A percentile compares a stretch with the other conserved stretches of the same genome.
These are phyloP conservation scores for Metschnikowia noctiluminum DNA, from an alignment of 805 yeast genomes.

Conservation along the genomic window DNA sequence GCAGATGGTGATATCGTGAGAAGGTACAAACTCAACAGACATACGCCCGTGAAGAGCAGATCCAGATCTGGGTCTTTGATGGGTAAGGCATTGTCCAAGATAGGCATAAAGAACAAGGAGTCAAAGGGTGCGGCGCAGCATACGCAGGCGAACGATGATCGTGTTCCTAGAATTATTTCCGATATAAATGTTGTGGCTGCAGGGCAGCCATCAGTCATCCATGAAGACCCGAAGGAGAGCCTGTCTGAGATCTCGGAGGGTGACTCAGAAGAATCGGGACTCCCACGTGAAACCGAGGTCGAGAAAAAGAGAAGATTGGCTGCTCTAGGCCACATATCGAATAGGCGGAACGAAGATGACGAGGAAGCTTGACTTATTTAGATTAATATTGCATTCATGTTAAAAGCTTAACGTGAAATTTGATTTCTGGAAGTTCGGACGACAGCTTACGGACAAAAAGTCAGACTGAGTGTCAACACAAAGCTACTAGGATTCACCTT, in stretches of 20 bases:
- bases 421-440: too few species aligned
- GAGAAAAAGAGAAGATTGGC: constrained; percentile 62
- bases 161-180: neutral
- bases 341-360: constrained; percentile 42
- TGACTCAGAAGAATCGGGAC: constrained; percentile 20
- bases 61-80: constrained; percentile 40
- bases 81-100: constrained; percentile 48
- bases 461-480: too few species aligned
- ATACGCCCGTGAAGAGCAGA: constrained; percentile 25
- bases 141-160: neutral
- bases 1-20: constrained; percentile 90
- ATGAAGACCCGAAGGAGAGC: constrained; percentile 8
- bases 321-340: constrained; percentile 46
- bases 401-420: too few species aligned
- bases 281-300: constrained; percentile 55
- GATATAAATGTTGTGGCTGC: constrained; percentile 6
- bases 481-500: too few species aligned
- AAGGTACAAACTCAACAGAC: constrained; percentile 69
- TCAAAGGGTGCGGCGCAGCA: neutral
- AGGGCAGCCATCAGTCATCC: constrained; percentile 1
- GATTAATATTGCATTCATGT: neutral
- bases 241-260: constrained; percentile 15
- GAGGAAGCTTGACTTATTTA: constrained; percentile 37
- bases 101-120: constrained; percentile 44
- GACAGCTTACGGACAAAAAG: too few species aligned